phyloP scores from a whole-genome alignment of 805 yeast genomes.

The Yarrowia bubula region DNA sequence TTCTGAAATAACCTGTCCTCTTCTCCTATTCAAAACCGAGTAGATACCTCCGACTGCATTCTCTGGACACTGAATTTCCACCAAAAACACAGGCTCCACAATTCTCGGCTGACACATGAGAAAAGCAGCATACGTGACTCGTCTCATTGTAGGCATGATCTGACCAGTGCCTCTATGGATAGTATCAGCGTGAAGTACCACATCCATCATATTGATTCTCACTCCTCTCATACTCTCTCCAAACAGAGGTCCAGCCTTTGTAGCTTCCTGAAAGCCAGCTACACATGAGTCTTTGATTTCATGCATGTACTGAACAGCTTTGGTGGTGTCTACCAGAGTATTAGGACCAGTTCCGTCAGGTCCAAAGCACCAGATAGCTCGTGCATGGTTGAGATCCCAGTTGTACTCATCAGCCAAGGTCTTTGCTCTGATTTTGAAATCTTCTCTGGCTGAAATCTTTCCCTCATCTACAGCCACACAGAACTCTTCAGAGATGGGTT shows the following conservation, averaged over 20 bases:
- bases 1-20: constrained; percentile 83
- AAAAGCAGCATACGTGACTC: constrained; percentile 98
- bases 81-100: constrained; percentile 98
- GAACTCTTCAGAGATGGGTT: constrained; percentile 92
- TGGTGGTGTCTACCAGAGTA: constrained; percentile 98
- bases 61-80: constrained; percentile 99
- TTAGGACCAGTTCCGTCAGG: constrained; percentile 99
- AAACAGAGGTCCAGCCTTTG: constrained; percentile 98
- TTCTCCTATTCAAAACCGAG: constrained; percentile 93
- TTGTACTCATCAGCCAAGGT: constrained; percentile 97
- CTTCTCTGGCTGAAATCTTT: constrained; percentile 90
- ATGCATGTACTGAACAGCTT: constrained; percentile 98
- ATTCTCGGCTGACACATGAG: constrained; percentile 97
- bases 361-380: constrained; percentile 99
- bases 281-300: constrained; percentile 99
- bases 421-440: constrained; percentile 98
- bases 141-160: constrained; percentile 99
- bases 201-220: constrained; percentile 98
- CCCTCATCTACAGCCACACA: constrained; percentile 89
- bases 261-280: constrained; percentile 99
- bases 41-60: constrained; percentile 99
- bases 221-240: constrained; percentile 96
- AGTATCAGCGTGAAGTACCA: constrained; percentile 99
- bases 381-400: constrained; percentile 99
- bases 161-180: constrained; percentile 99